Conservation (phyloP, 257 asterid genomes). For the Capsicum rhomboideum region DNA sequence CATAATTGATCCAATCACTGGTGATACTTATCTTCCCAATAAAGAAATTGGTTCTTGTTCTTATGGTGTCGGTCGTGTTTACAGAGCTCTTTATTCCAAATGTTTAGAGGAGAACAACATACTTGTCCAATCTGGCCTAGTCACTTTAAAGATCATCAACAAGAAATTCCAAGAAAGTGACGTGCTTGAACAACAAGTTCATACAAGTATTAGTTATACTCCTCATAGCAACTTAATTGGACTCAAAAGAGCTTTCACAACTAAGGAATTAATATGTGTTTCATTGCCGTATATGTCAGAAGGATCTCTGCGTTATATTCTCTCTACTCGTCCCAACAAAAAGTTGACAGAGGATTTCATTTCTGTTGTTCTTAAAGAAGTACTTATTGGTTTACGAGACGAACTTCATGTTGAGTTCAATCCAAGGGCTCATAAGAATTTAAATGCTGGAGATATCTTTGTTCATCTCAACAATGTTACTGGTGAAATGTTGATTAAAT, state of each 20-base stretch:
- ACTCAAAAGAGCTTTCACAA: neutral
- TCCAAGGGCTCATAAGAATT: neutral
- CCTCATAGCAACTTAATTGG: neutral
- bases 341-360: neutral
- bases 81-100: neutral
- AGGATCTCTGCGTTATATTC: neutral
- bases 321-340: neutral
- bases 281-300: neutral
- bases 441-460: no score
- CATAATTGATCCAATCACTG: neutral
- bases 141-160: neutral
- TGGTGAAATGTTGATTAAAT: no score
- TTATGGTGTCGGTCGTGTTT: neutral
- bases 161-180: neutral
- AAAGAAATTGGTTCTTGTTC: neutral
- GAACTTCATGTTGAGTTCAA: neutral
- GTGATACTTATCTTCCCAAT: neutral
- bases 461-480: no score
- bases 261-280: neutral
- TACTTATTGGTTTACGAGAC: neutral
- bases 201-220: neutral
- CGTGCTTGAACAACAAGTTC: neutral
- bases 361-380: neutral
- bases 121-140: neutral
- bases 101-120: neutral